phyloP scores from a whole-genome alignment of 495 filamentous ascomycete species.

The Neurospora discreta region DNA sequence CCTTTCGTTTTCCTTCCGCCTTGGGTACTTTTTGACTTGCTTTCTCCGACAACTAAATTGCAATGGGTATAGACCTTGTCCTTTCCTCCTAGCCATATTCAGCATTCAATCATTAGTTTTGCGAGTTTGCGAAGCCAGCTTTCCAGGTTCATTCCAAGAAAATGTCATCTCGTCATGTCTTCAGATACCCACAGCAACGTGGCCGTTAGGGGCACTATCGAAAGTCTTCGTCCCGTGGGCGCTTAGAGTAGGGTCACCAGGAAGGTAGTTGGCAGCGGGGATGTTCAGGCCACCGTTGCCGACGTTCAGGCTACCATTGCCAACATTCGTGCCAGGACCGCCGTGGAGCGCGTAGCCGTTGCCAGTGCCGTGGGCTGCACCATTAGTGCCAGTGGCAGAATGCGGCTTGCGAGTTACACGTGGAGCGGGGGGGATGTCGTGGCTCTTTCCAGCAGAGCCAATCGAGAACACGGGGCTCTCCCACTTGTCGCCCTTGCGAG shows the following conservation, averaged over 20 bases:
- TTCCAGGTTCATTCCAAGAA: background rate
- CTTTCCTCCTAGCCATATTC: background rate
- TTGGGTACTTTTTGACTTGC: background rate
- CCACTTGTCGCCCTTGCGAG: slow-evolving; percentile 84
- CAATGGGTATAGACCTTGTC: background rate
- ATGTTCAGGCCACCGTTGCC: background rate
- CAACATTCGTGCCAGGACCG: background rate
- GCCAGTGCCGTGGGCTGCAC: slow-evolving; percentile 3
- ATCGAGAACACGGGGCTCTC: slow-evolving; percentile 89
- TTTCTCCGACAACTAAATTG: background rate
- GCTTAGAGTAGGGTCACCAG: background rate
- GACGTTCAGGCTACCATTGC: background rate
- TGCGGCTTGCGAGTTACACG: slow-evolving; percentile 56
- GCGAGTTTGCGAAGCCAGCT: background rate
- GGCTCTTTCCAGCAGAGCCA: slow-evolving; percentile 62
- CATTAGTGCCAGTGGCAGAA: slow-evolving; percentile 1
- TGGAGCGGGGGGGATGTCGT: slow-evolving; percentile 53
- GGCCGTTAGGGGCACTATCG: background rate
- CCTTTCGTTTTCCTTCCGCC: background rate
- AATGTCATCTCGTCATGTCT: background rate
- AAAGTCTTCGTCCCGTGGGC: background rate
- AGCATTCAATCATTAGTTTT: background rate
- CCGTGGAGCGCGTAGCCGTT: slow-evolving; percentile 7
- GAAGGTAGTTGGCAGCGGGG: background rate
- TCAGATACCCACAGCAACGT: background rate